These are phyloP conservation scores for Hygrophoropsis aurantiaca DNA, from an alignment of 768 basidiomycete species.

Conservation along the genomic window DNA sequence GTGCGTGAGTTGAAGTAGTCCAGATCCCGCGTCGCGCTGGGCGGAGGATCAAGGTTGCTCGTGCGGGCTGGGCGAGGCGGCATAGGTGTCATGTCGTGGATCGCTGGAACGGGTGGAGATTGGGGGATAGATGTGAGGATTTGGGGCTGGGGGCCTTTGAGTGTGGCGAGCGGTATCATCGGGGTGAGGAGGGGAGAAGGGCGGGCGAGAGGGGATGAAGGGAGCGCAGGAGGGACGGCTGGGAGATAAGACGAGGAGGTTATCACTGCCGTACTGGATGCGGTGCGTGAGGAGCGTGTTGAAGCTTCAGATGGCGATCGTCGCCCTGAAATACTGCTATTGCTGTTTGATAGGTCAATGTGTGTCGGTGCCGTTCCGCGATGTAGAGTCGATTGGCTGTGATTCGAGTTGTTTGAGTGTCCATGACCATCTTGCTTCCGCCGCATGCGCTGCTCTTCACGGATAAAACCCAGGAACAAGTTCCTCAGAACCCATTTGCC, in stretches of 20 bases:
- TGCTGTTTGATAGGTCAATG: conserved; percentile 24
- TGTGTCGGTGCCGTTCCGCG: conserved; percentile 20
- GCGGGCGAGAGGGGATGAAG: conserved; percentile 49
- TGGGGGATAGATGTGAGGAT: conserved; percentile 43
- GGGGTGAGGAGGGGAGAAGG: conserved; percentile 60
- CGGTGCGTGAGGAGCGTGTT: conserved; percentile 24
- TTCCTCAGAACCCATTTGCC: conserved; percentile 91
- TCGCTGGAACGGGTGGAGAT: conserved; percentile 37
- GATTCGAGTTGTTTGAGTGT: conserved; percentile 16
- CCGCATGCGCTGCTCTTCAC: conserved; percentile 57
- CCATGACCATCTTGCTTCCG: conserved; percentile 30
- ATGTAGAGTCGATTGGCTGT: conserved; percentile 17
- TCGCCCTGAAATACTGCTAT: conserved; percentile 15
- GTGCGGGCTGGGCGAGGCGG: conserved; percentile 41
- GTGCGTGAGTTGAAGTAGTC: conserved; percentile 57
- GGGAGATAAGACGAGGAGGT: conserved; percentile 67
- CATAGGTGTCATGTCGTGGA: conserved; percentile 28
- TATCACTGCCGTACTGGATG: conserved; percentile 45
- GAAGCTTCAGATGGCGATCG: conserved; percentile 30
- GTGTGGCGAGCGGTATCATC: conserved; percentile 48
- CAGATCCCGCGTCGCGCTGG: conserved; percentile 27
- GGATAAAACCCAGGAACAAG: conserved; percentile 76
- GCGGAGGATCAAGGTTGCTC: conserved; percentile 41
- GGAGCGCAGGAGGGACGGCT: too few relatives aligned
- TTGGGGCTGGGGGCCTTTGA: conserved; percentile 26